Conservation (phyloP, 164 flowering plant genomes). For the Annona cherimola region DNA sequence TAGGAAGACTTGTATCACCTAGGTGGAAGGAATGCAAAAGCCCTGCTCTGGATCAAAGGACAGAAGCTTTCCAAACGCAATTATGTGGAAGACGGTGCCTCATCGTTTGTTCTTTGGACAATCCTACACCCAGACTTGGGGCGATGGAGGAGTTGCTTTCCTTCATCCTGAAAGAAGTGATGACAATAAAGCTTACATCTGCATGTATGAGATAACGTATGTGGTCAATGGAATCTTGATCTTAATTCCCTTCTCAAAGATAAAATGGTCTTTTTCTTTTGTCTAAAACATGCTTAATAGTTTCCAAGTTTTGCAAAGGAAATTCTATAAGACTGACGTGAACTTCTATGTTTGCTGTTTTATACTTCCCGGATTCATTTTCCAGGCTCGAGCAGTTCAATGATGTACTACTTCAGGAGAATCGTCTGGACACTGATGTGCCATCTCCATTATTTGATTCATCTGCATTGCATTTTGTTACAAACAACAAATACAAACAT, state of each 20-base stretch:
- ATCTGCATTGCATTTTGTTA: conserved; percentile 32
- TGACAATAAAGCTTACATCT: conserved; percentile 44
- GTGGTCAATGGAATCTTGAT: conserved; percentile 14
- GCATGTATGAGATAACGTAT: conserved; percentile 85
- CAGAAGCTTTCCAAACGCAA: conserved; percentile 66
- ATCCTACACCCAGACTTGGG: conserved; percentile 65
- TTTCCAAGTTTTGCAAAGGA: neutral
- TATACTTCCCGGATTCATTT: conserved; percentile 6
- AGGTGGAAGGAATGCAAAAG: conserved; percentile 83
- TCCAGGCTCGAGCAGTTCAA: conserved; percentile 98
- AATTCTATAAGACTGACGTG: neutral
- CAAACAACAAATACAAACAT: conserved; percentile 24
- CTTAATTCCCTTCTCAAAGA: neutral
- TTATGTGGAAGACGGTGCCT: conserved; percentile 59
- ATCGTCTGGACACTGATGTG: conserved; percentile 22
- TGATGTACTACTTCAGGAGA: conserved; percentile 84
- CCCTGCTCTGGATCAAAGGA: conserved; percentile 73
- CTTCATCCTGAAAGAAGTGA: conserved; percentile 54
- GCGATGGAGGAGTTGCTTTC: conserved; percentile 93
- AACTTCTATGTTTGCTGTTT: neutral
- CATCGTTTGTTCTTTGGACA: conserved; percentile 81
- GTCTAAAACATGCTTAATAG: neutral
- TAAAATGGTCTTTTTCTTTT: neutral
- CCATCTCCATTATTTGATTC: conserved; percentile 52
- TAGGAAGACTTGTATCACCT: neutral